phyloP scores from a whole-genome alignment of 345 rosid species.

The Diplotaxis tenuifolia region DNA sequence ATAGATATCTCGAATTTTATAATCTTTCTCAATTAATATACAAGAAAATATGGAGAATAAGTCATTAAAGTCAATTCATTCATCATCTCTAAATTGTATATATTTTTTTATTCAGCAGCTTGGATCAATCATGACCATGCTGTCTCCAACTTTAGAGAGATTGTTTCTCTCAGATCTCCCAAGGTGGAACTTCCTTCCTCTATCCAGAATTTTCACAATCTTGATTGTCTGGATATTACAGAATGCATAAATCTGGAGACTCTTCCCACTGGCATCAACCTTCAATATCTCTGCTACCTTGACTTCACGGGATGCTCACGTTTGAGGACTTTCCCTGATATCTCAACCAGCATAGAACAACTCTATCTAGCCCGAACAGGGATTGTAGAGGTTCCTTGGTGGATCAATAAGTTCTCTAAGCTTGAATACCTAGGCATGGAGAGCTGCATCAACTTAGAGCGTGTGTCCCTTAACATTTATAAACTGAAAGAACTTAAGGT shows the following conservation, averaged over 20 bases:
- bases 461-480: not conserved
- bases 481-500: not conserved
- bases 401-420: not conserved
- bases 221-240: not conserved
- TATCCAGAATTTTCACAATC: not conserved
- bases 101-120: not conserved
- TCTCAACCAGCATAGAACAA: not conserved
- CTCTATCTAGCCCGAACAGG: not conserved
- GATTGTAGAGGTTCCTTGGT: not conserved
- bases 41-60: no score
- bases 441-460: not conserved
- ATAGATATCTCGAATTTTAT: no score
- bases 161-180: not conserved
- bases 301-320: not conserved
- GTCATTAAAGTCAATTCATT: no score
- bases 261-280: not conserved
- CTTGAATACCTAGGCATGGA: not conserved
- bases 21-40: no score
- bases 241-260: not conserved
- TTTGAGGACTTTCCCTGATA: not conserved
- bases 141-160: not conserved
- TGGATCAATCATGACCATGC: not conserved
- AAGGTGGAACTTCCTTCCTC: not conserved
- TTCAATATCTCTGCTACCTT: not conserved
- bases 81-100: no score